Base-by-base conservation (phyloP, 768 basidiomycete species). In the Lentinula boryana region DNA sequence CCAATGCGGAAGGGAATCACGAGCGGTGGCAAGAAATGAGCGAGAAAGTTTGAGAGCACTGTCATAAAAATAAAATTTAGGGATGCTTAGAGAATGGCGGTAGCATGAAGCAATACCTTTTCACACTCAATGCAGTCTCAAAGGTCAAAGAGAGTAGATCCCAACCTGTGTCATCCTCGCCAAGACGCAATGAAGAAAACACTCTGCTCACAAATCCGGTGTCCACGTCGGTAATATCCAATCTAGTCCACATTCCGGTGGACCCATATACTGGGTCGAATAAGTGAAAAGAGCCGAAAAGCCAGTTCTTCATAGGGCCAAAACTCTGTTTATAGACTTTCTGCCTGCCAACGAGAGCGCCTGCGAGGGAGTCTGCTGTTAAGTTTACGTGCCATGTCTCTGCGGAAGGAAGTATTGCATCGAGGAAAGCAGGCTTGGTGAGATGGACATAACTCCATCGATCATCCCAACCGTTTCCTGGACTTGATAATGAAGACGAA, bases 21-120 rank as follows among this genome's bases (percentile, higher is more conserved):
- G 81, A 41, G 77, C 73, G 1, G 64, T 68, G 3, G 88, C 82
- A 27, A 94, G 78, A 21, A 90, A 74, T 2, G 71, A 69, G 38
- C 85, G 86, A 8, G 92, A 93, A 41, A 84, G 72, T 70, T 86
- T 91, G 35, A 86, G 61, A 7, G 90, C 88, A 64, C 90, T 93
- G 32, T 21, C 18, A 33, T 21, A 6, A 35, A 18, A 21, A 33
- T 21, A 15, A 35, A 21, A 35, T 33, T 38, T 3, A 49, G 10
- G 16, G n/a, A n/a, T 43, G 13, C 31, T 6, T 5, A 8, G 10
- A 13, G 12, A 49, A 15, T 4, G 31, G 41, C 32, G 27, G 23
- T 13, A 58, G n/a, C 44, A 56, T 48, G 38, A 51, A 23, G 9
- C 68, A 76, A 60, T 61, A 84, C 91, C 75, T 75, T 71, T 89